A percentile compares a stretch with the other conserved stretches of the same genome.
Conservation (phyloP, 2,329 filamentous ascomycete species). For the Graphium sp. region DNA sequence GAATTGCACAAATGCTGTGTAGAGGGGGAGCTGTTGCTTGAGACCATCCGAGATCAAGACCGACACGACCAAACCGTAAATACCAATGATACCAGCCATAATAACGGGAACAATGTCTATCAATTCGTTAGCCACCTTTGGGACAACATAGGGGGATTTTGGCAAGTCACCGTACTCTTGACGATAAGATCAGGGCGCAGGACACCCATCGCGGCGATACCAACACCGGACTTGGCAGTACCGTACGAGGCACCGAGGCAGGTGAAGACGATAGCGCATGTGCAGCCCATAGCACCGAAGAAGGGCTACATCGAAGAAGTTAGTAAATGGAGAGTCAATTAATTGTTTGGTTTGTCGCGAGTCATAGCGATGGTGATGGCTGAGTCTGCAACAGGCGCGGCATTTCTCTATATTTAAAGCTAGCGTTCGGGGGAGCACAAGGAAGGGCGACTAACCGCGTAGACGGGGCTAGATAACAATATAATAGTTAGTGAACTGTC, state of each 20-base stretch:
- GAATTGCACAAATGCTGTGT: slow-evolving; percentile 73
- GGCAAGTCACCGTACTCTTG: slow-evolving; percentile 61
- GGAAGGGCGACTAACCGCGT: slow-evolving; percentile 67
- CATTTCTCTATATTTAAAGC: too few relatives aligned
- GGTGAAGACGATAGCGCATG: slow-evolving; percentile 91
- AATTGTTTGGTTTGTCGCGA: slow-evolving; percentile 4
- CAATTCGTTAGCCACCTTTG: slow-evolving; percentile 2
- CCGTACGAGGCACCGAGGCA: slow-evolving; percentile 95
- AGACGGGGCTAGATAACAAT: slow-evolving; percentile 60
- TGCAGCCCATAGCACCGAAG: slow-evolving; percentile 96
- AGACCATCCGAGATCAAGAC: slow-evolving; percentile 73
- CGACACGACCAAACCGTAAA: slow-evolving; percentile 83
- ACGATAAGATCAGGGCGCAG: slow-evolving; percentile 95
- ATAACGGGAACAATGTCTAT: slow-evolving; percentile 97
- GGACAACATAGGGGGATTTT: background rate
- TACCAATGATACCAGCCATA: slow-evolving; percentile 99
- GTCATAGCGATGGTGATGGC: background rate
- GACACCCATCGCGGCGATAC: slow-evolving; percentile 97
- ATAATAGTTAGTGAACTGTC: slow-evolving; percentile 23
- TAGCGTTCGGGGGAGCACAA: too few relatives aligned
- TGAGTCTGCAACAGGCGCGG: background rate
- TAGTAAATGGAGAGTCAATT: slow-evolving; percentile 12
- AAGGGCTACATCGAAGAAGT: slow-evolving; percentile 46
- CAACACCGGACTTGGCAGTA: slow-evolving; percentile 96
- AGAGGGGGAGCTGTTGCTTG: slow-evolving; percentile 54